Percentiles rank a stretch among this genome's conserved stretches.
Conservation (phyloP, 495 filamentous ascomycete species). For the Sabuloglossum arenarium region DNA sequence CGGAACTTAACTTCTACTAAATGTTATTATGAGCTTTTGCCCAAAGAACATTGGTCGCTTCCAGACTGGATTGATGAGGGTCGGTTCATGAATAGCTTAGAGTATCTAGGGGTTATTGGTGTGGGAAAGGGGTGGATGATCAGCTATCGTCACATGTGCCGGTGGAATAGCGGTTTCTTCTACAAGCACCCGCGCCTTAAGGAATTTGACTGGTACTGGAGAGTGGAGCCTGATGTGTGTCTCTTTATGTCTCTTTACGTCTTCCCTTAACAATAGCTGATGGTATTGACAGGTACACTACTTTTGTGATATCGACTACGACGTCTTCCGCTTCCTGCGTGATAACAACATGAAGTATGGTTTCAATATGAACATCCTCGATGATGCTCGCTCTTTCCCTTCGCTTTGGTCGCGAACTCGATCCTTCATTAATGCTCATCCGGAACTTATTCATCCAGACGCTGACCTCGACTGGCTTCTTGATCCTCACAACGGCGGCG, state of each 20-base stretch:
- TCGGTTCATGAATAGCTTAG: constrained; percentile 29
- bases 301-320: constrained; percentile 26
- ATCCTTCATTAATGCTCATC: constrained; percentile 24
- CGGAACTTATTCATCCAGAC: constrained; percentile 25
- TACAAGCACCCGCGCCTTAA: constrained; percentile 24
- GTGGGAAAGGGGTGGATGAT: constrained; percentile 33
- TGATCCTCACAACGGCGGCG: constrained; percentile 12
- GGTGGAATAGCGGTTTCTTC: constrained; percentile 28
- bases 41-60: constrained; percentile 27
- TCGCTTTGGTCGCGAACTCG: constrained; percentile 26
- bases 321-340: constrained; percentile 24
- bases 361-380: constrained; percentile 33
- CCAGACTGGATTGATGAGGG: constrained; percentile 34
- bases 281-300: constrained; percentile 1
- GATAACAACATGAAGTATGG: constrained; percentile 19
- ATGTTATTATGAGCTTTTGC: constrained; percentile 21
- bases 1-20: constrained; percentile 16
- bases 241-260: too few species aligned
- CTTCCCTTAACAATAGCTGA: too few species aligned
- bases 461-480: constrained; percentile 30
- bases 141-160: constrained; percentile 30
- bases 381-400: constrained; percentile 28
- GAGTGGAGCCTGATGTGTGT: constrained; percentile 20
- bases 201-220: constrained; percentile 28
- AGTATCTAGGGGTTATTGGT: constrained; percentile 30